Base-by-base conservation (phyloP, 176 grass and related monocot species). In the Carex pumila region DNA sequence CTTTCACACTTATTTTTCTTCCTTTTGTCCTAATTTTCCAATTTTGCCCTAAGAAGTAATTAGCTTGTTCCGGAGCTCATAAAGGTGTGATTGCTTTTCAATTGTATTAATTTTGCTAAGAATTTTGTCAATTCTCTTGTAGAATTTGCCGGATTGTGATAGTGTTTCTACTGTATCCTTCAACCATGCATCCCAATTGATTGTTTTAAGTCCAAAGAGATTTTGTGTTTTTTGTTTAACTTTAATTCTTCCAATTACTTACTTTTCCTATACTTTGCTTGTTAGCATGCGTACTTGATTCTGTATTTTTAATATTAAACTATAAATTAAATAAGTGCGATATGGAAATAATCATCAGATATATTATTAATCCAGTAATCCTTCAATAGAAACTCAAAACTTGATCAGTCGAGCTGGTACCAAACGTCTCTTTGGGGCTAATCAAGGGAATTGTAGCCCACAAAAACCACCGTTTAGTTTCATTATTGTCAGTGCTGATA, bases 1-100 rank as follows among this genome's bases (percentile, higher is more conserved):
- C 41, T 83, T 67, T 66, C 61, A 54, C 80, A 83, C 80, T 67
- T 9, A 68, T 5, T 65, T 67, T 25, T 29, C 12, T 81, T 15
- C 1, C 1, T 70, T 71, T 71, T 19, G 36, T 43, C 17, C 36
- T 43, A 8, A 37, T 69, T 69, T 30, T 12, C 21, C 49, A 5
- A 77, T 30, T 34, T 56, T 77, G 32, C 12, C 15, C 22, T 55
- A 54, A 4, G 10, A 75, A 76, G 72, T 76, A 17, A 3, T 76
- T 56, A 17, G 39, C 37, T 22, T 50, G 43, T 22, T 9, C 18
- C 4, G n/a, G n/a, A 49, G 70, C 39, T 49, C 41, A 50, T 50
- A 63, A 49, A 12, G 70, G 70, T 73, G 67, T 45, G 67, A 45
- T 45, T 73, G n/a, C 0, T 73, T 67, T 5, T 18, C 12, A 73